A percentile compares a stretch with the other conserved stretches of the same genome.
phyloP scores from a whole-genome alignment of 345 rosid species.

The Bruguiera gymnorhiza region DNA sequence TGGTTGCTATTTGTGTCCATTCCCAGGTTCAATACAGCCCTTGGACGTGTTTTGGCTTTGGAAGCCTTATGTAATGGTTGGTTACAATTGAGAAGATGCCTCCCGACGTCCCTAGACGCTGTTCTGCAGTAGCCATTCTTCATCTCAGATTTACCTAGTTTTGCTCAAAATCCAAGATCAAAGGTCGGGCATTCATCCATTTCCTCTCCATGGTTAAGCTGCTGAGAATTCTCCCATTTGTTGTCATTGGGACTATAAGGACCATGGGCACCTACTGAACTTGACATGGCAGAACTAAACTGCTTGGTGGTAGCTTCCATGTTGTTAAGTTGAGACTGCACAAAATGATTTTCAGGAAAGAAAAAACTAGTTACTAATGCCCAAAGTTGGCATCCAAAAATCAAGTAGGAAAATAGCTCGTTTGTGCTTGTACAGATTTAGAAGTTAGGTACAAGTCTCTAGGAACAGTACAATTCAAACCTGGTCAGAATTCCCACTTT shows the following conservation, averaged over 20 bases:
- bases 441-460: too few relatives aligned
- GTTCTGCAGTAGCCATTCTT: background rate
- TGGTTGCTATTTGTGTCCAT: background rate
- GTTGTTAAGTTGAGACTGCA: background rate
- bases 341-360: background rate
- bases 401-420: too few relatives aligned
- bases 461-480: conserved; percentile 13
- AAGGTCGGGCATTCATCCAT: conserved; percentile 39
- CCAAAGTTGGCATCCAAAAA: too few relatives aligned
- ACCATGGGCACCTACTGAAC: background rate
- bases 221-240: background rate
- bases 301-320: too few relatives aligned
- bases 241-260: conserved; percentile 3
- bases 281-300: too few relatives aligned
- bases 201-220: conserved; percentile 17
- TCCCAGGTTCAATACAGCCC: background rate
- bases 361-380: too few relatives aligned
- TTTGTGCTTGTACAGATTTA: too few relatives aligned
- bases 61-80: background rate
- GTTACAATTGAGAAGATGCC: too few relatives aligned
- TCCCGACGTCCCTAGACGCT: too few relatives aligned
- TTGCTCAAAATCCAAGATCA: conserved; percentile 55
- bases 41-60: background rate
- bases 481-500: conserved; percentile 25
- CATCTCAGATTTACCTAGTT: background rate